phyloP scores from a whole-genome alignment of 352 stramenopile species.

The Thalassiosira mediterranea region DNA sequence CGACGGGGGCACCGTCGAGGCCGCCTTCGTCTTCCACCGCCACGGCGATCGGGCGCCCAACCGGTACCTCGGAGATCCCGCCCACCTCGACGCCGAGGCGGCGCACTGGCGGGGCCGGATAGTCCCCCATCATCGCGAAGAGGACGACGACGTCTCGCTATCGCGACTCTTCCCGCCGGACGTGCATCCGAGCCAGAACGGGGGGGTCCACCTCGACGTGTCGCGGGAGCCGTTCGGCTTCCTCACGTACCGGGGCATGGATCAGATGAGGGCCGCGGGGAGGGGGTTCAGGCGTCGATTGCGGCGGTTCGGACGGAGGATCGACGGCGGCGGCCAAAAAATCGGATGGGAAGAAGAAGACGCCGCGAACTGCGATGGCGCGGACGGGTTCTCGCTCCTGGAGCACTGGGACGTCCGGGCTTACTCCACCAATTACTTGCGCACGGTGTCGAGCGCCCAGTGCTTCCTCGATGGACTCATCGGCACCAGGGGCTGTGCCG shows the following conservation, averaged over 20 bases:
- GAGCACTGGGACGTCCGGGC: slow-evolving; percentile 69
- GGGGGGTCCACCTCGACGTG: slow-evolving; percentile 54
- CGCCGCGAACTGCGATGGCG: not conserved
- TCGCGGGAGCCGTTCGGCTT: slow-evolving; percentile 62
- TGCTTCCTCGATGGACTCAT: slow-evolving; percentile 77
- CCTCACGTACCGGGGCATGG: slow-evolving; percentile 63
- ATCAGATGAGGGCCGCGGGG: slow-evolving; percentile 67
- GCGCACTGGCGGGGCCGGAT: slow-evolving; percentile 64
- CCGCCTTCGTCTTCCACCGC: slow-evolving; percentile 72
- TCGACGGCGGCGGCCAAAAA: slow-evolving; percentile 11
- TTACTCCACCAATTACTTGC: slow-evolving; percentile 77
- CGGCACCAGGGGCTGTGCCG: slow-evolving; percentile 13
- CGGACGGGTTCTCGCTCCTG: slow-evolving; percentile 51
- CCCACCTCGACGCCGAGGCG: slow-evolving; percentile 45
- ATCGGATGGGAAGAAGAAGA: too few relatives aligned
- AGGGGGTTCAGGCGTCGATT: slow-evolving; percentile 45
- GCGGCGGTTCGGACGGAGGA: slow-evolving; percentile 42
- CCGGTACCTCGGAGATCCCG: slow-evolving; percentile 35
- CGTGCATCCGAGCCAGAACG: slow-evolving; percentile 50
- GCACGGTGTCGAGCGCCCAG: slow-evolving; percentile 71
- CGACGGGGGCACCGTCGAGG: slow-evolving; percentile 36
- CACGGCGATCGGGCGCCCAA: slow-evolving; percentile 72
- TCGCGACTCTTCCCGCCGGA: slow-evolving; percentile 50
- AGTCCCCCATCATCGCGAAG: not conserved
- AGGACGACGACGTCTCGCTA: slow-evolving; percentile 12